Percentiles rank a stretch among this genome's conserved stretches.
These are phyloP conservation scores for Collybiopsis luxurians DNA, from an alignment of 768 basidiomycete species.

Conservation along the genomic window DNA sequence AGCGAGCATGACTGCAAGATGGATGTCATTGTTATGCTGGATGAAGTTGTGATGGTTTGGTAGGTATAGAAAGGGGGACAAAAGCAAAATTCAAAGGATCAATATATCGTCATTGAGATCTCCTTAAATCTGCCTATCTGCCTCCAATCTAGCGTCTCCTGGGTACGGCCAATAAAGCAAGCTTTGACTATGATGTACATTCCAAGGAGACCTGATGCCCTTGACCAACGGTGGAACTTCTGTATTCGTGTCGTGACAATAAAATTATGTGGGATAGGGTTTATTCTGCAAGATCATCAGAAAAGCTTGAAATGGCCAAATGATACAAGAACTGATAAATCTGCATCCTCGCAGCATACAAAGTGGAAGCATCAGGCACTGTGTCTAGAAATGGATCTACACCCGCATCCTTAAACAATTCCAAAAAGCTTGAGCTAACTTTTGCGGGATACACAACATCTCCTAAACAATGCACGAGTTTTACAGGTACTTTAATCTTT, in stretches of 20 bases:
- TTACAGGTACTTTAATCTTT: constrained; percentile 27
- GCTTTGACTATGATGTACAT: neutral
- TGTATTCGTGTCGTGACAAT: constrained; percentile 18
- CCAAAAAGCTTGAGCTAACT: constrained; percentile 22
- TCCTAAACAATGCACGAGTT: constrained; percentile 28
- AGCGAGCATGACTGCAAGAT: constrained; percentile 60
- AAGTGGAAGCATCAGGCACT: constrained; percentile 32
- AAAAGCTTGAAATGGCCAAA: neutral
- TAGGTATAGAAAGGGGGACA: neutral
- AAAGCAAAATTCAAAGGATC: neutral
- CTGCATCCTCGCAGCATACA: constrained; percentile 30
- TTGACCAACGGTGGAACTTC: neutral
- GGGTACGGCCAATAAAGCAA: neutral
- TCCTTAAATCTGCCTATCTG: constrained; percentile 13
- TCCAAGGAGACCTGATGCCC: neutral
- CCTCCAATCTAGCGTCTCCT: neutral
- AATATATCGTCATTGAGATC: neutral
- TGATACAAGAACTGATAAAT: constrained; percentile 19
- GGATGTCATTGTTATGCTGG: constrained; percentile 55
- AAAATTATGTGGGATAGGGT: constrained; percentile 26
- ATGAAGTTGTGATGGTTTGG: constrained; percentile 20
- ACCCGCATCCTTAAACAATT: constrained; percentile 21
- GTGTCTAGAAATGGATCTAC: constrained; percentile 23
- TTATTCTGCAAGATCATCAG: constrained; percentile 19
- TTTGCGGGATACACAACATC: constrained; percentile 34